These are phyloP conservation scores for Sporothrix luriei DNA, from an alignment of 2,329 filamentous ascomycete species.

Conservation along the genomic window DNA sequence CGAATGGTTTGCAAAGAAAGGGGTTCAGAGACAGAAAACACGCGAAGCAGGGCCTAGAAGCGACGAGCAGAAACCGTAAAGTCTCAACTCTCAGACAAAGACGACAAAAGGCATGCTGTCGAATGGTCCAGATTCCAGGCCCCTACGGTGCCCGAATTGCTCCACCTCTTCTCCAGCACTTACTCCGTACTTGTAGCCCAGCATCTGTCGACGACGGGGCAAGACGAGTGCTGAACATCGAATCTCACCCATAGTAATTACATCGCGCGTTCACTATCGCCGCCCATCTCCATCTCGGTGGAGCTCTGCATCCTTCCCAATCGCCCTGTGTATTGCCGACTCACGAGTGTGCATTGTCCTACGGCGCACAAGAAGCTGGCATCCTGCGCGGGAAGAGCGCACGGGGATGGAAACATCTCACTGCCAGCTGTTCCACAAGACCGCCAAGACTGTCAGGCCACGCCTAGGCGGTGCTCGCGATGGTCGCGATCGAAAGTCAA, in stretches of 20 bases:
- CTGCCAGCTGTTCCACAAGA: not conserved
- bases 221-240: conserved; percentile 4
- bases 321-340: not conserved
- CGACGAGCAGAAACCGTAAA: not conserved
- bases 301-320: conserved; percentile 10
- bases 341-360: not conserved
- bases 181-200: no score
- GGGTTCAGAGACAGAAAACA: conserved; percentile 1
- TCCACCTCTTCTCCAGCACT: conserved; percentile 14
- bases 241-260: conserved; percentile 9
- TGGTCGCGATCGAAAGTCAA: not conserved
- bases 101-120: not conserved
- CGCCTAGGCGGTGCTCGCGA: not conserved
- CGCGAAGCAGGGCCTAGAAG: conserved; percentile 5
- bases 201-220: not conserved
- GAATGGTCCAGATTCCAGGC: not conserved
- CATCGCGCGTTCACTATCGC: not conserved
- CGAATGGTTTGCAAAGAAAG: conserved; percentile 16
- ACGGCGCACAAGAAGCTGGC: conserved; percentile 1
- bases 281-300: conserved; percentile 7
- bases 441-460: not conserved
- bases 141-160: not conserved
- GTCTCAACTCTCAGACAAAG: not conserved
- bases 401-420: conserved; percentile 2
- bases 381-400: conserved; percentile 8